These are phyloP conservation scores for Lactarius akahatsu DNA, from an alignment of 768 basidiomycete genomes.

Conservation along the genomic window DNA sequence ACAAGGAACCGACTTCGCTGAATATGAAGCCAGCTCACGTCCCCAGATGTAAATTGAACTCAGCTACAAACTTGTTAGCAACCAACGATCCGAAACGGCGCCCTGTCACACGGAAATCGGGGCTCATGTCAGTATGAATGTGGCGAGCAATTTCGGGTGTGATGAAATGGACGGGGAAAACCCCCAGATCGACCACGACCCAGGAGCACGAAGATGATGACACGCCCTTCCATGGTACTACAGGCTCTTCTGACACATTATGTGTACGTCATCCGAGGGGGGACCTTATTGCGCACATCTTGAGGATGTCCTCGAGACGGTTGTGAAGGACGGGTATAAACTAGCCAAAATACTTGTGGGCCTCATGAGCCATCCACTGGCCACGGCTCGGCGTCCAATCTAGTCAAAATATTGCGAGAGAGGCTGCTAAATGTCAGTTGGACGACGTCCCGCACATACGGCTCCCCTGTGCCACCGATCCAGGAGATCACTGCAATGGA, in stretches of 20 bases:
- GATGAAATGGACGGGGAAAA: not conserved
- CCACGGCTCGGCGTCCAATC: too few relatives aligned
- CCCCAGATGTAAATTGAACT: not conserved
- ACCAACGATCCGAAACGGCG: not conserved
- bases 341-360: not conserved
- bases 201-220: not conserved
- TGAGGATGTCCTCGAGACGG: not conserved
- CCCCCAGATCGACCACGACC: not conserved
- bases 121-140: not conserved
- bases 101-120: not conserved
- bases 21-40: not conserved
- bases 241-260: not conserved
- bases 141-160: not conserved
- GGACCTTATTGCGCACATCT: not conserved
- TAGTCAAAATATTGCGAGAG: too few relatives aligned
- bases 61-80: not conserved
- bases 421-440: too few relatives aligned
- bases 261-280: too few relatives aligned
- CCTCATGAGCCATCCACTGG: too few relatives aligned
- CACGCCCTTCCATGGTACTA: not conserved
- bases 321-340: not conserved
- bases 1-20: not conserved
- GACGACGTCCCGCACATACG: too few relatives aligned
- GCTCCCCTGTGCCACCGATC: too few relatives aligned
- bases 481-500: too few relatives aligned